A percentile compares a stretch with the other conserved stretches of the same genome.
Evolutionary conservation across 176 grass and related monocot species (phyloP).

Genomic region (Phragmites australis): DNA sequence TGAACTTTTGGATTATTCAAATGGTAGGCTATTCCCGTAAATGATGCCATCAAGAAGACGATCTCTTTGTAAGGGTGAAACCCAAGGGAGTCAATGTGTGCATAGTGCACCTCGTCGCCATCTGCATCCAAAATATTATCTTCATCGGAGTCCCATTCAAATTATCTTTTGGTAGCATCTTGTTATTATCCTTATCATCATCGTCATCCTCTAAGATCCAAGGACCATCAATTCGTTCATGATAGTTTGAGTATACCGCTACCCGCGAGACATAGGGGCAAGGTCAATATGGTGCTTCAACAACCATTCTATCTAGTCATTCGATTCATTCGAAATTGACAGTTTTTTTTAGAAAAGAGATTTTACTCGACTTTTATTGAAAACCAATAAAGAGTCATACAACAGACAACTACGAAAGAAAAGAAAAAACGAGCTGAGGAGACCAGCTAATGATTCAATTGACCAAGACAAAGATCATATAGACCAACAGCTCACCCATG

Average conservation of each 20-base stretch:
- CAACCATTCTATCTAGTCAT: neutral
- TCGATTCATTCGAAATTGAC: neutral
- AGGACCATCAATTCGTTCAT: neutral
- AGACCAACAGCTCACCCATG: too few species aligned
- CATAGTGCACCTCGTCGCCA: too few species aligned
- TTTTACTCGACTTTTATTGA: too few species aligned
- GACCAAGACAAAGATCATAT: too few species aligned
- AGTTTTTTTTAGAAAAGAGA: too few species aligned
- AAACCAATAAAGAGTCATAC: too few species aligned
- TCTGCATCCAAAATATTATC: neutral
- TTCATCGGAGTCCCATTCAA: slow-evolving; percentile 14
- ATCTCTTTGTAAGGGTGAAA: slow-evolving; percentile 21
- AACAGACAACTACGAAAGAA: neutral
- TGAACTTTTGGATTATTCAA: slow-evolving; percentile 3
- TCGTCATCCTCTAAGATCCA: neutral
- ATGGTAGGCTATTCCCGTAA: slow-evolving; percentile 12
- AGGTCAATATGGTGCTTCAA: neutral
- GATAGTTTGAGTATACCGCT: too few species aligned
- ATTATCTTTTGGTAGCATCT: neutral
- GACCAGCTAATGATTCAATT: too few species aligned
- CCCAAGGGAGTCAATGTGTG: neutral
- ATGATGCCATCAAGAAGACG: neutral
- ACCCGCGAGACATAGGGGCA: neutral
- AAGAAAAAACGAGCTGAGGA: too few species aligned
- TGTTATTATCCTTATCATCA: neutral